Percentiles rank a stretch among this genome's conserved stretches.
Conservation (phyloP, 2,329 filamentous ascomycete genomes). For the Talaromyces sp. region DNA sequence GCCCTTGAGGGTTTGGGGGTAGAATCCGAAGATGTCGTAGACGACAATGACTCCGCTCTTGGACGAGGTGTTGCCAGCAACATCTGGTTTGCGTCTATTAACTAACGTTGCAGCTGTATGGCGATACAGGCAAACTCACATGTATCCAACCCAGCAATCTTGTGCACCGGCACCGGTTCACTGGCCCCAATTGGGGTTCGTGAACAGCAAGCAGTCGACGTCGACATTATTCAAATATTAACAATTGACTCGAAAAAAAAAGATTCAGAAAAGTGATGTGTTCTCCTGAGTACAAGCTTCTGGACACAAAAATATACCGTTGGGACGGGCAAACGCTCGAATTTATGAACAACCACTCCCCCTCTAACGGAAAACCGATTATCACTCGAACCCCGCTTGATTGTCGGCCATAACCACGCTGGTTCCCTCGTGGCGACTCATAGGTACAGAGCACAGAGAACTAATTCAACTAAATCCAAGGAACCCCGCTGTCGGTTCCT, state of each 20-base stretch:
- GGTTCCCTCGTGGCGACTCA: neutral
- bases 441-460: neutral
- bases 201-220: constrained; percentile 12
- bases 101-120: neutral
- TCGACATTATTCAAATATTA: neutral
- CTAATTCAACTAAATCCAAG: neutral
- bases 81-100: constrained; percentile 14
- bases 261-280: neutral
- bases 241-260: neutral
- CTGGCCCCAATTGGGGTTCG: constrained; percentile 13
- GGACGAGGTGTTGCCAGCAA: constrained; percentile 46
- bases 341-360: neutral
- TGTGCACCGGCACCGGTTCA: constrained; percentile 10
- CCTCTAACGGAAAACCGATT: neutral
- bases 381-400: neutral
- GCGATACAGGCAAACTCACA: constrained; percentile 8
- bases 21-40: constrained; percentile 63
- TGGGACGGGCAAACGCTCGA: neutral
- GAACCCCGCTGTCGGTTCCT: neutral
- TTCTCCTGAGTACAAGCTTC: neutral
- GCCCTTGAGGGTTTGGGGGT: constrained; percentile 64
- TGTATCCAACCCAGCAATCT: constrained; percentile 15
- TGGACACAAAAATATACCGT: neutral
- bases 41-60: constrained; percentile 56
- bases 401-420: neutral